These are phyloP conservation scores for Paraleonurus japonicus DNA, from an alignment of 257 asterid genomes.

Conservation along the genomic window DNA sequence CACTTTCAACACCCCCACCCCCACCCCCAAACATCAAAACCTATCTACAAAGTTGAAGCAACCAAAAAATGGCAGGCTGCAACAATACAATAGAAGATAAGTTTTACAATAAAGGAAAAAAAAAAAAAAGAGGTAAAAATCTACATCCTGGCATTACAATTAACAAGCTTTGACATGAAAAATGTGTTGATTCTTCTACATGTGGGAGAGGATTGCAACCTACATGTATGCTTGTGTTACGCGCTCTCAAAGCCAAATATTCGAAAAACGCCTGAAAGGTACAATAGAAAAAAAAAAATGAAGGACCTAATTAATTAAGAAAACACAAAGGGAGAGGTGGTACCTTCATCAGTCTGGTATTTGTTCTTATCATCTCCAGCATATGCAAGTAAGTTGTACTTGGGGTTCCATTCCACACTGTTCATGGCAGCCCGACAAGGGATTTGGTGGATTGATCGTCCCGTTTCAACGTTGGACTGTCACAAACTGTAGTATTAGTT, in stretches of 20 bases:
- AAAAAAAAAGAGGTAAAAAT: no score
- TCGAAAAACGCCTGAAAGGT: slow-evolving; percentile 69
- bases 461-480: slow-evolving; percentile 81
- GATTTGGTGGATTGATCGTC: slow-evolving; percentile 85
- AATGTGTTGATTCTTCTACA: not conserved
- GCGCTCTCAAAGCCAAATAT: slow-evolving; percentile 86
- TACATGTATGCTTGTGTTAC: slow-evolving; percentile 24
- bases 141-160: not conserved
- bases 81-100: no score
- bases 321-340: not conserved
- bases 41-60: no score
- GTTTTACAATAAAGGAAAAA: no score
- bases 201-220: not conserved
- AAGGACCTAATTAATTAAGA: not conserved
- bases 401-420: slow-evolving; percentile 99
- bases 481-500: slow-evolving; percentile 21
- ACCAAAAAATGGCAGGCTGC: no score
- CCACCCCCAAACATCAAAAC: no score
- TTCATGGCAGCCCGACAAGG: slow-evolving; percentile 98
- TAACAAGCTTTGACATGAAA: not conserved
- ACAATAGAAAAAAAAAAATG: not conserved
- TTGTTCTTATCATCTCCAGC: slow-evolving; percentile 99
- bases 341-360: slow-evolving; percentile 92
- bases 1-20: no score
- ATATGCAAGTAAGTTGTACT: slow-evolving; percentile 81